Conservation (phyloP, 352 stramenopile genomes). For the Aphanomyces astaci region DNA sequence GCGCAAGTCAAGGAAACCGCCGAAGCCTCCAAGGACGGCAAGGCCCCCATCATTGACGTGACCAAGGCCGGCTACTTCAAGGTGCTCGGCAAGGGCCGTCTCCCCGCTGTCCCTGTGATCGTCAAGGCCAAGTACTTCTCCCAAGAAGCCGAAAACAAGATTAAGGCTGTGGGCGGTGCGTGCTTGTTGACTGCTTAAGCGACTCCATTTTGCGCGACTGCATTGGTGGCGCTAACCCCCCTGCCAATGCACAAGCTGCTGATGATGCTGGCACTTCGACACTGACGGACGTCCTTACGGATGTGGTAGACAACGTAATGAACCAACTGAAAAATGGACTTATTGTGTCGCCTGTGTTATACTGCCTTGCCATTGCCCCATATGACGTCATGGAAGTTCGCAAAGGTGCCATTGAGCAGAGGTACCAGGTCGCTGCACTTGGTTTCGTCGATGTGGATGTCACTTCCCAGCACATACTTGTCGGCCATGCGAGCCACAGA, state of each 20-base stretch:
- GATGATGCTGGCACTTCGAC: not conserved
- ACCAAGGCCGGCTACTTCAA: constrained; percentile 99
- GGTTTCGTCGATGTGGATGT: constrained; percentile 30
- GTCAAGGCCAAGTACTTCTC: constrained; percentile 99
- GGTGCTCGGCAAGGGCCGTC: constrained; percentile 98
- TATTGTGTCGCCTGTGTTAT: not conserved
- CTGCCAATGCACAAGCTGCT: not conserved
- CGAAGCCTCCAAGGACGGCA: constrained; percentile 91
- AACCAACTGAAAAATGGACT: constrained; percentile 25
- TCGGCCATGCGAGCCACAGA: constrained; percentile 26
- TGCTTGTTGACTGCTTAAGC: constrained; percentile 97
- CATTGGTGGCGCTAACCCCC: not conserved
- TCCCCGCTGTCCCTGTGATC: constrained; percentile 96
- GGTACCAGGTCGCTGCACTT: constrained; percentile 24
- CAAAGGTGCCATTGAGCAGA: not conserved
- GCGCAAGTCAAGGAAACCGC: constrained; percentile 96
- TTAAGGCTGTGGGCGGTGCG: constrained; percentile 97
- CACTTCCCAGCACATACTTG: not conserved
- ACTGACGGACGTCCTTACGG: not conserved
- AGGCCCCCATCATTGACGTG: constrained; percentile 98
- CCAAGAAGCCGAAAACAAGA: constrained; percentile 99
- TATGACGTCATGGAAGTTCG: constrained; percentile 2
- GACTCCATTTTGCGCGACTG: not conserved
- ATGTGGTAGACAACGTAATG: constrained; percentile 25
- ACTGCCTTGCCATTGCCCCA: constrained; percentile 4